Evolutionary conservation across 495 filamentous ascomycete genomes (phyloP), one percentile per base, ranked within the genome.

Genomic region (Lentithecium fluviatile): DNA sequence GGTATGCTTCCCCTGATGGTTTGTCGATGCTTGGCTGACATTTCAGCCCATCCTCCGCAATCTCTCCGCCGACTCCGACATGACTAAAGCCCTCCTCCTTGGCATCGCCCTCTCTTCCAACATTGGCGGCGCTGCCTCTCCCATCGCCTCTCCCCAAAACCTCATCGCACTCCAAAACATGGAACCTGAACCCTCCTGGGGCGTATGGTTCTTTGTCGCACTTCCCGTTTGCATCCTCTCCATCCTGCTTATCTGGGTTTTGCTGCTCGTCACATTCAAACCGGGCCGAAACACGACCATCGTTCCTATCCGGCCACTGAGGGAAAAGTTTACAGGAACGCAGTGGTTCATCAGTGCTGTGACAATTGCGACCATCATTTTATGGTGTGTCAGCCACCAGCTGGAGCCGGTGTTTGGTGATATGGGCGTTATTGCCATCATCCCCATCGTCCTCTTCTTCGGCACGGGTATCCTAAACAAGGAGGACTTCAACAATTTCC

Each of bases 401-500:
- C 82, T 99, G 11, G 89, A 97, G 70, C 74, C 80, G 51, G 72
- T 90, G 10, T 95, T 99, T 64, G 94, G 94, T 29, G 91, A 99
- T 70, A 99, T 99, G 94, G 94, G 94, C 47, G 90, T 99, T 54
- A 88, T 99, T 45, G 94, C 94, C 52, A 95, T 99, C 71, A 89
- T 99, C 60, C 94, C 94, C 7, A 85, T 99, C 40, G 88, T 94
- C 37, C 77, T 96, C 34, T 99, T 99, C 81, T 99, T 97, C 69
- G 94, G 94, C 54, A 90, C 91, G 11, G 94, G 94, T 37, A 95
- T 99, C 70, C 82, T 99, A 12, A 99, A 92, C 25, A 99, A 99
- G 73, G 94, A 97, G 75, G 94, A 99, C 72, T 99, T 99, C 71
- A 99, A 99, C 79, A 99, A 99, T 70, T 99, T 99, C 76, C 87